These are phyloP conservation scores for Teratosphaeria pseudoeucalypti DNA, from an alignment of 2,329 filamentous ascomycete genomes.

Conservation along the genomic window DNA sequence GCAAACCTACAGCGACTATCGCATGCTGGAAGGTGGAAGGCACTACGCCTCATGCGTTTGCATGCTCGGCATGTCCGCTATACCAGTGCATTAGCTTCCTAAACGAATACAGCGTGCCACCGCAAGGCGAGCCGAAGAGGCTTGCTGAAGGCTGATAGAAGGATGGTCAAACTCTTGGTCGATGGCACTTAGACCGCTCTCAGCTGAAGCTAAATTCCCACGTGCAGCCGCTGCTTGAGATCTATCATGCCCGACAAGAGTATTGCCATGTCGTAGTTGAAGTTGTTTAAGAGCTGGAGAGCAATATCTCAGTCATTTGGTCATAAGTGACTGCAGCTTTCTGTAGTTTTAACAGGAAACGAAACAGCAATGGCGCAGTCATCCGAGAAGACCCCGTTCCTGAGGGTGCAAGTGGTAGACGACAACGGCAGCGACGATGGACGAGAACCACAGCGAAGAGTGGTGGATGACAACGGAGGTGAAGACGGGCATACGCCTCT, in stretches of 20 bases:
- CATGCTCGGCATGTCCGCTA: neutral
- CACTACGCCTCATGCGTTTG: neutral
- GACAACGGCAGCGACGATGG: neutral
- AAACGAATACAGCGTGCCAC: neutral
- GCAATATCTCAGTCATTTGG: neutral
- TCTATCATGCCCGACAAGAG: neutral
- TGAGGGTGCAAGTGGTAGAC: neutral
- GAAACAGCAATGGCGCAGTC: neutral
- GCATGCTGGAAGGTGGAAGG: neutral
- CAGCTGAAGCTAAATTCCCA: neutral
- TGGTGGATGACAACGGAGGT: neutral
- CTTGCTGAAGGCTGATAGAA: neutral
- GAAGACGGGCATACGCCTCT: neutral
- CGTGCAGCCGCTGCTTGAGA: neutral
- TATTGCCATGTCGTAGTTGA: neutral
- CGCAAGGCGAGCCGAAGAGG: neutral
- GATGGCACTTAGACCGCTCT: neutral
- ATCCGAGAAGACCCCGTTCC: neutral
- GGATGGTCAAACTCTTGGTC: neutral
- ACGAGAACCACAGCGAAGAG: neutral
- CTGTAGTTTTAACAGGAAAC: neutral
- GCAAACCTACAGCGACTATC: neutral
- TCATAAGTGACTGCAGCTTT: neutral
- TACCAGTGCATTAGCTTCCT: neutral
- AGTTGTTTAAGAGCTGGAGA: neutral